Conservation (phyloP, 1,139 yeast genomes). For the Trichomonascaceae sp. region DNA sequence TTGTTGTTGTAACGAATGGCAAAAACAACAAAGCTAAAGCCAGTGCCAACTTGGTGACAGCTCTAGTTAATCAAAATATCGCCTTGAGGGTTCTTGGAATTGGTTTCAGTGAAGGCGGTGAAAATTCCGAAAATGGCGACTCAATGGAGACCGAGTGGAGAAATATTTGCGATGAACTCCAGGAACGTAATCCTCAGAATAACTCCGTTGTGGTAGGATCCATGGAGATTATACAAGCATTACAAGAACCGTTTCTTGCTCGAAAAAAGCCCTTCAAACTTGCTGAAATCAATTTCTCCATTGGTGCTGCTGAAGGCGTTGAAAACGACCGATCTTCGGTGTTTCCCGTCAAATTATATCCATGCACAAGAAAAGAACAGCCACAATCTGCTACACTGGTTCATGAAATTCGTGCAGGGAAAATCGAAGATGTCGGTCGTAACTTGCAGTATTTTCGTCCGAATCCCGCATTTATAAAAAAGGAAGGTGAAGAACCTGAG, state of each 20-base stretch:
- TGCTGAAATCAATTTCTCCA: constrained; percentile 18
- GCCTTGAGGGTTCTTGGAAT: constrained; percentile 29
- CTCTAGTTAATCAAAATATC: constrained; percentile 18
- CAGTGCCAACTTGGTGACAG: constrained; percentile 15
- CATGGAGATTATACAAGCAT: constrained; percentile 9
- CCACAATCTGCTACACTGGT: constrained; percentile 34
- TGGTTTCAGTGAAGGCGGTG: constrained; percentile 29
- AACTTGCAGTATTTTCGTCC: constrained; percentile 17
- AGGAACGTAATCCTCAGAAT: not conserved
- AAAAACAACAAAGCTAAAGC: constrained; percentile 17
- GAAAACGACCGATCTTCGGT: constrained; percentile 19
- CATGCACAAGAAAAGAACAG: constrained; percentile 47
- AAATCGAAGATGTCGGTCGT: constrained; percentile 4
- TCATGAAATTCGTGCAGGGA: constrained; percentile 22
- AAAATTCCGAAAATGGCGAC: constrained; percentile 12
- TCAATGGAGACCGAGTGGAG: constrained; percentile 5
- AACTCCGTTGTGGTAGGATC: not conserved
- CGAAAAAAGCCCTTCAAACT: constrained; percentile 36
- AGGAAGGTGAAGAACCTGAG: not conserved
- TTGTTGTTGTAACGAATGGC: constrained; percentile 46
- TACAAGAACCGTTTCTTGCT: constrained; percentile 30
- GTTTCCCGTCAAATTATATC: constrained; percentile 55
- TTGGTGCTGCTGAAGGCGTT: constrained; percentile 33
- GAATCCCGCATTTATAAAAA: constrained; percentile 15
- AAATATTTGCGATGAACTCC: not conserved